These are phyloP conservation scores for Kitagawia praeruptora DNA, from an alignment of 129 eudicot species.

Conservation along the genomic window DNA sequence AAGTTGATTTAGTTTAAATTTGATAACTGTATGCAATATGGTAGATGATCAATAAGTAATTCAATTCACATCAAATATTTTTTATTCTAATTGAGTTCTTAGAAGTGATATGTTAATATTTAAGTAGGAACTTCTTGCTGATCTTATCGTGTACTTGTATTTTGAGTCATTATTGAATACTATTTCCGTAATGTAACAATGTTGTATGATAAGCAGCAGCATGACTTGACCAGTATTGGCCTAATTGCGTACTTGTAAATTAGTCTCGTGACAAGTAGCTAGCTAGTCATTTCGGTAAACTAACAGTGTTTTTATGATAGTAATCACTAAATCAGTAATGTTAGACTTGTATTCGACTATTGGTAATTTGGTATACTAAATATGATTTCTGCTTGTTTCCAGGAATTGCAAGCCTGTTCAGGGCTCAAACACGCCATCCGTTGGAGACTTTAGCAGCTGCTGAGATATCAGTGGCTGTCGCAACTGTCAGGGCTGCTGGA, in stretches of 20 bases:
- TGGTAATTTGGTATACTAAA: constrained; percentile 6
- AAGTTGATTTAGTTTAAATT: no score
- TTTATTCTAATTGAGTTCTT: not conserved
- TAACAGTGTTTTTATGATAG: not conserved
- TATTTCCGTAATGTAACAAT: not conserved
- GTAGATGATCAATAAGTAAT: not conserved
- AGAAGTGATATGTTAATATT: not conserved
- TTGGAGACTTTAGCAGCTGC: constrained; percentile 58
- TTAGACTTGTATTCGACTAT: not conserved
- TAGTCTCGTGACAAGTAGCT: no score
- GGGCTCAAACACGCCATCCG: constrained; percentile 56
- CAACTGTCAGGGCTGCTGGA: constrained; percentile 63
- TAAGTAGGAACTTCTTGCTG: not conserved
- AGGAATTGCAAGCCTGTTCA: constrained; percentile 45
- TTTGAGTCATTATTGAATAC: not conserved
- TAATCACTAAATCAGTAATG: no score
- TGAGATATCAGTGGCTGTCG: constrained; percentile 57
- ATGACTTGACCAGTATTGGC: no score
- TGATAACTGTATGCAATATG: not conserved
- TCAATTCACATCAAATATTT: not conserved
- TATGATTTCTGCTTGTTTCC: constrained; percentile 15
- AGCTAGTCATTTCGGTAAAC: not conserved
- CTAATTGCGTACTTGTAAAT: not conserved
- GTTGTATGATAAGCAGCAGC: no score
- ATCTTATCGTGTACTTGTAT: not conserved